Conservation (phyloP, 2,329 filamentous ascomycete species). For the Dothideomycetes sp. region DNA sequence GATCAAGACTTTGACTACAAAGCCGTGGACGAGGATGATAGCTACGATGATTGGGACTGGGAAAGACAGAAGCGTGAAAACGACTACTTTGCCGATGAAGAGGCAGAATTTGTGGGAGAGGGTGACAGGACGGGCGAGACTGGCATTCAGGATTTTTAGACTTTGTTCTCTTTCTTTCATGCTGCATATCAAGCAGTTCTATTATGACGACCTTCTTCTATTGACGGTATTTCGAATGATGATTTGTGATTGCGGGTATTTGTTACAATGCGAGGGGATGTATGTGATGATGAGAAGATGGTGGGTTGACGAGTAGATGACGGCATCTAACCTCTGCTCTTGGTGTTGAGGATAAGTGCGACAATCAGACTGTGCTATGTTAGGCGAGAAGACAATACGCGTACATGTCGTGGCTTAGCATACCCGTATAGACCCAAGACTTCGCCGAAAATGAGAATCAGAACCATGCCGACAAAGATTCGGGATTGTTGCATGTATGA, state of each 20-base stretch:
- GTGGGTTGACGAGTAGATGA: too few relatives aligned
- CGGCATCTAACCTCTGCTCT: conserved; percentile 52
- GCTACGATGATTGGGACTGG: conserved; percentile 57
- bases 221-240: conserved; percentile 4
- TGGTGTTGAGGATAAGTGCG: conserved; percentile 85
- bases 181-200: conserved; percentile 3
- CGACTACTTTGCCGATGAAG: conserved; percentile 71
- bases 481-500: conserved; percentile 94
- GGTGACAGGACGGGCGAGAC: conserved; percentile 35
- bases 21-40: conserved; percentile 60
- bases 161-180: background rate
- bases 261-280: conserved; percentile 6
- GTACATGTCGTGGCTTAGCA: conserved; percentile 24
- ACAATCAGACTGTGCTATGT: conserved; percentile 81
- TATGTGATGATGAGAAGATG: background rate
- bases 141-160: conserved; percentile 39
- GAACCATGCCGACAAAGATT: conserved; percentile 96
- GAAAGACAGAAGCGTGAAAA: conserved; percentile 58
- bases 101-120: conserved; percentile 32
- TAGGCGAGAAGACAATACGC: background rate
- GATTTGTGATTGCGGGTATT: conserved; percentile 2
- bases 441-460: conserved; percentile 97
- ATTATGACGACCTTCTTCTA: conserved; percentile 12
- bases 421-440: conserved; percentile 95
- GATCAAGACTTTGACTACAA: conserved; percentile 74